Percentiles rank a stretch among this genome's conserved stretches.
Conservation (phyloP, 192 early-diverging fungal species). For the Linderina pennispora region DNA sequence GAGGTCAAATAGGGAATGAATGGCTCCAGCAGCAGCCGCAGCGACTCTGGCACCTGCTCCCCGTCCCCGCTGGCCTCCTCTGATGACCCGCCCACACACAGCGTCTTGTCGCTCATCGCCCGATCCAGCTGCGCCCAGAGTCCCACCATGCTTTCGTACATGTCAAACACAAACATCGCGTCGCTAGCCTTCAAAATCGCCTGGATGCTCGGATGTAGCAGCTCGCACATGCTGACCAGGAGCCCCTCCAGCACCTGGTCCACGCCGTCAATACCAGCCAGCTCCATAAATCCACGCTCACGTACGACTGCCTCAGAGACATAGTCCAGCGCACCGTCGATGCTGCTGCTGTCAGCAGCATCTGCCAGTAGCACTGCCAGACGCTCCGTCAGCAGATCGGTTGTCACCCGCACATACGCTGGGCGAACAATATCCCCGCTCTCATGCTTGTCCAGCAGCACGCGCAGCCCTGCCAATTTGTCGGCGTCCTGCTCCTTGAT, state of each 20-base stretch:
- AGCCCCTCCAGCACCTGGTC: conserved; percentile 13
- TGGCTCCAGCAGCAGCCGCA: conserved; percentile 27
- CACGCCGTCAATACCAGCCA: conserved; percentile 5
- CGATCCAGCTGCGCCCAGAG: conserved; percentile 4
- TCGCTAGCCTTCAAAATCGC: background rate
- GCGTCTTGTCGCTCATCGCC: conserved; percentile 1
- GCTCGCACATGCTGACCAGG: conserved; percentile 5
- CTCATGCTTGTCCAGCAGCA: conserved; percentile 15
- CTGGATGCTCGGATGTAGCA: conserved; percentile 15
- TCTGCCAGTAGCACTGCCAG: conserved; percentile 8
- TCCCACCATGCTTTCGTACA: conserved; percentile 12
- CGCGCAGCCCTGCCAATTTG: conserved; percentile 1
- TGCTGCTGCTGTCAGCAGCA: background rate
- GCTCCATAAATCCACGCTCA: conserved; percentile 28
- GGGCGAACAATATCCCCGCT: conserved; percentile 5
- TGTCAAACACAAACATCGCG: conserved; percentile 1
- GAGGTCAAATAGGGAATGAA: conserved; percentile 13
- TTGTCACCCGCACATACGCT: no score
- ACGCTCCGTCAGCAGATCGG: background rate
- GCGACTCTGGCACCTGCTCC: conserved; percentile 15
- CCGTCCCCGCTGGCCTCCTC: background rate
- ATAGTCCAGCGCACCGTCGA: conserved; percentile 3
- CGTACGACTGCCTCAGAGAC: conserved; percentile 7
- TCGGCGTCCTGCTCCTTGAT: conserved; percentile 7
- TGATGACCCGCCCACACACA: conserved; percentile 26